Evolutionary conservation across 2,329 filamentous ascomycete species (phyloP).

Genomic region (Trichoderma cornu-damae): DNA sequence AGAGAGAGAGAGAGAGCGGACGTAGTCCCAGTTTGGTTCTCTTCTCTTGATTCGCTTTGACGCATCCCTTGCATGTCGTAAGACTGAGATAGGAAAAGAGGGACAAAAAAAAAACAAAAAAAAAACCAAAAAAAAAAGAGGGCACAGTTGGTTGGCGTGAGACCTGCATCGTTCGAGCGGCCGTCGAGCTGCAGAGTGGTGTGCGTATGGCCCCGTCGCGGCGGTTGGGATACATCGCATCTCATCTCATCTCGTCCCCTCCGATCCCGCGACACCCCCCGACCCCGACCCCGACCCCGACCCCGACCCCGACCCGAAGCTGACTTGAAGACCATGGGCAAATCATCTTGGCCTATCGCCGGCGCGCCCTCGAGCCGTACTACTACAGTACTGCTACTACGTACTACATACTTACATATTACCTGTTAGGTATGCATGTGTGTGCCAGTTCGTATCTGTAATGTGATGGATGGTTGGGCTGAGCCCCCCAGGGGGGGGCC

Average conservation of each 20-base stretch:
- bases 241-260: neutral
- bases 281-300: too few species aligned
- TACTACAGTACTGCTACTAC: too few species aligned
- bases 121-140: too few species aligned
- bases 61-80: neutral
- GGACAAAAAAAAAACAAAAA: too few species aligned
- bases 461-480: neutral
- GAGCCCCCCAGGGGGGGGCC: too few species aligned
- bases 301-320: too few species aligned
- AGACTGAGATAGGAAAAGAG: neutral
- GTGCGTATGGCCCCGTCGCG: neutral
- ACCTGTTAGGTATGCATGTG: too few species aligned
- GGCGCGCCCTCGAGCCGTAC: too few species aligned
- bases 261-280: neutral
- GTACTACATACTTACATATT: too few species aligned
- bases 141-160: neutral
- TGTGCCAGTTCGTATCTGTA: conserved; percentile 2
- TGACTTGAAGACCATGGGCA: neutral
- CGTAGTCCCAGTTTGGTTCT: too few species aligned
- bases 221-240: neutral
- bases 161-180: conserved; percentile 4
- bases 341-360: neutral
- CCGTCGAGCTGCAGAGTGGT: neutral
- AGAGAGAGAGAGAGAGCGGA: too few species aligned
- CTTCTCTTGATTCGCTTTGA: too few species aligned